A percentile compares a stretch with the other conserved stretches of the same genome.
Evolutionary conservation across 2,329 filamentous ascomycete genomes (phyloP).

Genomic region (Aurifilum marmelostoma): DNA sequence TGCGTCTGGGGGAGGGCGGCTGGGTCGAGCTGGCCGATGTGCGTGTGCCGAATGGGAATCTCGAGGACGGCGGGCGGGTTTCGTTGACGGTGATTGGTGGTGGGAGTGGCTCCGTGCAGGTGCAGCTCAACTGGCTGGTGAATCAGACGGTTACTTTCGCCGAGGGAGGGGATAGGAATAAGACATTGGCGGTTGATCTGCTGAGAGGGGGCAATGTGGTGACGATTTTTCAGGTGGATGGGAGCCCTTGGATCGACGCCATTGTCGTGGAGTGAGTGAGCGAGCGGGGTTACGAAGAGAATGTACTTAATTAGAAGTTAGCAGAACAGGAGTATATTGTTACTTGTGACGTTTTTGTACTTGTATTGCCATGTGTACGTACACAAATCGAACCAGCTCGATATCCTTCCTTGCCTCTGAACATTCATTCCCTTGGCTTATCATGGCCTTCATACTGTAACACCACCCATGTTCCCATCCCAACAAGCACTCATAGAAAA

Average conservation of each 20-base stretch:
- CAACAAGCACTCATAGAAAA: neutral
- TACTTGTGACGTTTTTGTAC: too few relatives aligned
- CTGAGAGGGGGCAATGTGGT: neutral
- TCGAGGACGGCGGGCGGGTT: neutral
- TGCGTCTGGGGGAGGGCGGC: neutral
- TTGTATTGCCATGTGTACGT: neutral
- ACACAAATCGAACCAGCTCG: neutral
- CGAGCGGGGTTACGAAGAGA: too few relatives aligned
- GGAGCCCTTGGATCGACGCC: neutral
- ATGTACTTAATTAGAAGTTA: too few relatives aligned
- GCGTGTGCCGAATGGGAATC: neutral
- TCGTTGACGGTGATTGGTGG: neutral
- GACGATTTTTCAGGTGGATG: neutral
- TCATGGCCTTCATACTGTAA: neutral
- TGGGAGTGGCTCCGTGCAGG: neutral
- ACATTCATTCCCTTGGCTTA: too few relatives aligned
- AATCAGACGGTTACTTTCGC: neutral
- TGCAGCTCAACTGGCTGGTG: constrained; percentile 1
- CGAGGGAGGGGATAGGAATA: neutral
- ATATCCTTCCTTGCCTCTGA: too few relatives aligned
- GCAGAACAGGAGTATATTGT: too few relatives aligned
- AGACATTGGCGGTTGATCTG: neutral
- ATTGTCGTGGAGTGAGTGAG: neutral
- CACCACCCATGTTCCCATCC: neutral
- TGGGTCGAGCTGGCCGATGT: neutral